Evolutionary conservation across 169 alveolate genomes (phyloP).

Genomic region (Eimeria tenella): DNA sequence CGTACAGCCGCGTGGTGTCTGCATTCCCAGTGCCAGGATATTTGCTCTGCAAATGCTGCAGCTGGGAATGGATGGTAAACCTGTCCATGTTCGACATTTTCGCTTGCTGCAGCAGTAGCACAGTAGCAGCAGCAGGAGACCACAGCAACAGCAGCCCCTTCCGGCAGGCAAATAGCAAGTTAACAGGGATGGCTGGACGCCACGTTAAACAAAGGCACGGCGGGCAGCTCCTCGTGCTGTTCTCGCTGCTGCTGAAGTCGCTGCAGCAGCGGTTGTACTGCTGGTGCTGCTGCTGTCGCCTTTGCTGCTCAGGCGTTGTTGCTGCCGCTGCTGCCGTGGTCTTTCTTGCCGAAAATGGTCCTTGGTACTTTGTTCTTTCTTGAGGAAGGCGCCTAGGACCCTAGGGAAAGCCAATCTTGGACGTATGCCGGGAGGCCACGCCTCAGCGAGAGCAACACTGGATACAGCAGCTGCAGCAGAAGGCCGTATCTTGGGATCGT

Average conservation of each 20-base stretch:
- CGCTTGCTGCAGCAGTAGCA: slow-evolving; percentile 46
- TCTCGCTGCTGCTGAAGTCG: no score
- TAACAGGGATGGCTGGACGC: not conserved
- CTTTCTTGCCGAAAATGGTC: no score
- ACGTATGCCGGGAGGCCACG: no score
- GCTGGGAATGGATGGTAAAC: slow-evolving; percentile 93
- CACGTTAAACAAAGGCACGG: not conserved
- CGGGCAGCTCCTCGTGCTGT: not conserved
- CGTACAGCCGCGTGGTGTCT: slow-evolving; percentile 94
- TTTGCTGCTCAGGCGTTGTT: not conserved
- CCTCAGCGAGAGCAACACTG: not conserved
- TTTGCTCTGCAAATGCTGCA: slow-evolving; percentile 96
- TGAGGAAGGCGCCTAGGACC: no score
- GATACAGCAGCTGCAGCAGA: not conserved
- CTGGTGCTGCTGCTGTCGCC: not conserved
- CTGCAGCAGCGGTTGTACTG: no score
- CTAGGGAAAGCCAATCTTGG: no score
- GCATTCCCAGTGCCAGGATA: slow-evolving; percentile 97
- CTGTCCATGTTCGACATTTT: slow-evolving; percentile 90
- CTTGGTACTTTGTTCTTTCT: no score
- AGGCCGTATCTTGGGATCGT: not conserved
- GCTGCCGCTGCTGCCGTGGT: no score
- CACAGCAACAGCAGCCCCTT: slow-evolving; percentile 7
- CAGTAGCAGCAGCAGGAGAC: slow-evolving; percentile 27
- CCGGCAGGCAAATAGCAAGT: not conserved